Percentiles rank a stretch among this genome's conserved stretches.
These are phyloP conservation scores for Kwoniella mangroviensis DNA, from an alignment of 768 basidiomycete species.

Conservation along the genomic window DNA sequence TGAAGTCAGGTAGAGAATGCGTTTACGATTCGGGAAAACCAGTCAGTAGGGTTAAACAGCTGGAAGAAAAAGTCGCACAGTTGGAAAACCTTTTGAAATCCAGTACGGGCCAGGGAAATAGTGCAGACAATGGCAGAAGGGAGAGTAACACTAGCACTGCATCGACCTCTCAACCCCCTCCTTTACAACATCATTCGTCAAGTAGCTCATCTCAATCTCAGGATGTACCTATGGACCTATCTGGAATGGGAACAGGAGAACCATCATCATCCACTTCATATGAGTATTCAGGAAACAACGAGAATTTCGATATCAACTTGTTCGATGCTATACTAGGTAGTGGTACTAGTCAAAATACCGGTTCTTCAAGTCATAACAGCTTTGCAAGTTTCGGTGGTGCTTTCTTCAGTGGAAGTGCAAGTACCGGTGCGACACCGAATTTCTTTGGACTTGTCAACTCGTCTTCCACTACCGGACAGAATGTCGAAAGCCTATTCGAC, in stretches of 20 bases:
- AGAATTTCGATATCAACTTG: constrained; percentile 30
- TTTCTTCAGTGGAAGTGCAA: constrained; percentile 14
- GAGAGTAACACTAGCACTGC: neutral
- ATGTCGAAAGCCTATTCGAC: constrained; percentile 38
- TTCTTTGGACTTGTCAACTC: neutral
- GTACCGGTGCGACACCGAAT: neutral
- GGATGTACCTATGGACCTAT: neutral
- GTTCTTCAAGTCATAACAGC: neutral
- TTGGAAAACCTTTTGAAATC: constrained; percentile 35
- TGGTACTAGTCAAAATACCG: neutral
- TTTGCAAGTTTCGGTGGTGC: constrained; percentile 24
- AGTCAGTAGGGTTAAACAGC: constrained; percentile 48
- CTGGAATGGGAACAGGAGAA: neutral
- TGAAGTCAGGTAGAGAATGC: constrained; percentile 43
- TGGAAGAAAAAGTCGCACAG: constrained; percentile 52
- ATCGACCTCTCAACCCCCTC: constrained; percentile 10
- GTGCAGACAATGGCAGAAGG: neutral
- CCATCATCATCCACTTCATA: constrained; percentile 4
- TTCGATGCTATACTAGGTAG: constrained; percentile 7
- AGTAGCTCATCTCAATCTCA: constrained; percentile 11
- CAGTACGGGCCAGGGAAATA: neutral
- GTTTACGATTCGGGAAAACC: constrained; percentile 51
- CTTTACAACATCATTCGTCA: constrained; percentile 24
- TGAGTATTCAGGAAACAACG: neutral
- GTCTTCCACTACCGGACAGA: neutral